These are phyloP conservation scores for Artomyces pyxidatus DNA, from an alignment of 768 basidiomycete genomes.

Conservation along the genomic window DNA sequence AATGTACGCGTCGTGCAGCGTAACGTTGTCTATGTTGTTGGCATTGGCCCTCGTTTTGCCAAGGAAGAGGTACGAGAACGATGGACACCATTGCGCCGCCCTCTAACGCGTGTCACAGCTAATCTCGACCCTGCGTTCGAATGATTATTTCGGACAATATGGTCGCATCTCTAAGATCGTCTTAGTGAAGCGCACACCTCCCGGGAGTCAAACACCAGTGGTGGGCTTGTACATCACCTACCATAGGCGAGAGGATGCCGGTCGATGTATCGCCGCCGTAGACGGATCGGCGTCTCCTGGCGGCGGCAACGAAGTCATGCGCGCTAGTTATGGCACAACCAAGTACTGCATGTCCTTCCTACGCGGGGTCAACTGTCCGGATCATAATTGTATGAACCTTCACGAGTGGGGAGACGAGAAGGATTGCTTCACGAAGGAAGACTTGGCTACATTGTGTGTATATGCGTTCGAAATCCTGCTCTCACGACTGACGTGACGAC, in stretches of 20 bases:
- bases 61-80: constrained; percentile 97
- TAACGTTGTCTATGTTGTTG: constrained; percentile 93
- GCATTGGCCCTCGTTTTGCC: constrained; percentile 87
- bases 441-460: constrained; percentile 81
- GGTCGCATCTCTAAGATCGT: constrained; percentile 96
- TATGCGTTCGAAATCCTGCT: constrained; percentile 2
- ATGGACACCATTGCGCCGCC: too few species aligned
- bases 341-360: constrained; percentile 97
- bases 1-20: constrained; percentile 97
- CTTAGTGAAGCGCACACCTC: constrained; percentile 79
- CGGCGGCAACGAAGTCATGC: constrained; percentile 81
- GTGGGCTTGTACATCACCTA: constrained; percentile 98
- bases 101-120: constrained; percentile 39
- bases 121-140: constrained; percentile 85
- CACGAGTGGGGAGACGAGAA: constrained; percentile 99
- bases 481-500: constrained; percentile 8
- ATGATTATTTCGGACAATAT: constrained; percentile 97
- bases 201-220: constrained; percentile 62
- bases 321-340: constrained; percentile 92
- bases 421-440: constrained; percentile 96
- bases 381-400: constrained; percentile 86
- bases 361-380: constrained; percentile 74
- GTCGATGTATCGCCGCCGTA: constrained; percentile 84
- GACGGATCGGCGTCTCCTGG: constrained; percentile 90
- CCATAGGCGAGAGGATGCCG: constrained; percentile 89